phyloP scores from a whole-genome alignment of 441 rosid species.

The Gossypium gossypioides region DNA sequence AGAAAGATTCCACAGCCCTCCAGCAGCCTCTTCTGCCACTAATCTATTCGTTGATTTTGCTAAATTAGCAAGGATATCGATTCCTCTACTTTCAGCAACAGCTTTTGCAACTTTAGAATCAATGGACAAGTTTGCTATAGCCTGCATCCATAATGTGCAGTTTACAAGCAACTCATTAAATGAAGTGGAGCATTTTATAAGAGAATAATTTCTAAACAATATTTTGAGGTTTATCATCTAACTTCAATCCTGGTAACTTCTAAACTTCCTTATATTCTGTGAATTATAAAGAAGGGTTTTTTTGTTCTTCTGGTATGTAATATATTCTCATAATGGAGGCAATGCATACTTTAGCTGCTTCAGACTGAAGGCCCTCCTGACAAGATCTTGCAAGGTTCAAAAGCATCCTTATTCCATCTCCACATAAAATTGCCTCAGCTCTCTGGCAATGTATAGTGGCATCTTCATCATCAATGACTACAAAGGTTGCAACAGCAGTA shows the following conservation, averaged over 20 bases:
- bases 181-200: background rate
- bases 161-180: background rate
- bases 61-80: constrained; percentile 52
- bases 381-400: constrained; percentile 81
- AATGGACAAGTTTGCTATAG: constrained; percentile 91
- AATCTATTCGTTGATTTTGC: constrained; percentile 82
- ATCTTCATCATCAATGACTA: constrained; percentile 86
- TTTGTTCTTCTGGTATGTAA: background rate
- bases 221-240: background rate
- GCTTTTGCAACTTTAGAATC: constrained; percentile 83
- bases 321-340: background rate
- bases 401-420: constrained; percentile 78
- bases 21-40: constrained; percentile 97
- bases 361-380: constrained; percentile 87
- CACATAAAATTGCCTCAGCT: constrained; percentile 82
- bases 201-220: background rate
- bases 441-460: constrained; percentile 76
- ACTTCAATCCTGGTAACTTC: background rate
- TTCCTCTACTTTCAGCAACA: constrained; percentile 87
- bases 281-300: background rate
- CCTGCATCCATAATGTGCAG: constrained; percentile 30
- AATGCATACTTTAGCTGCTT: constrained; percentile 77
- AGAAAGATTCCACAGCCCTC: constrained; percentile 97
- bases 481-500: constrained; percentile 84
- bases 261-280: background rate